phyloP scores from a whole-genome alignment of 164 flowering plant species.

The Vitis riparia region DNA sequence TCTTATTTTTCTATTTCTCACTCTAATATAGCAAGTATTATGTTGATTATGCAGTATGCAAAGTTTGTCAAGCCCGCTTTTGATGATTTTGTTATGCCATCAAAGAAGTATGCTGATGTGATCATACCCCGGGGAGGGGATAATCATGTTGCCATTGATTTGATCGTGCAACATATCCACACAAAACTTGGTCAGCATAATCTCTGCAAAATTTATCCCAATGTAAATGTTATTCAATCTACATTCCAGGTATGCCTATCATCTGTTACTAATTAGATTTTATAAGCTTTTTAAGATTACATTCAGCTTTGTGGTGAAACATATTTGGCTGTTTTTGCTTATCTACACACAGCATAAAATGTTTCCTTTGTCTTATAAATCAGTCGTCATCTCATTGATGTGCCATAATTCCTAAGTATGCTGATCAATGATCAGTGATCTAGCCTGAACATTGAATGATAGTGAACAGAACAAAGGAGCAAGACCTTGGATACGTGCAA shows the following conservation, averaged over 20 bases:
- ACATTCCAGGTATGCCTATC: slow-evolving; percentile 79
- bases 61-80: slow-evolving; percentile 98
- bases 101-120: slow-evolving; percentile 98
- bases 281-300: background rate
- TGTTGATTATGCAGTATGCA: slow-evolving; percentile 68
- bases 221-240: slow-evolving; percentile 81
- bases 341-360: background rate
- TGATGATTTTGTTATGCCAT: slow-evolving; percentile 94
- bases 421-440: background rate
- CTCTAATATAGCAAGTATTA: background rate
- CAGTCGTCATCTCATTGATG: background rate
- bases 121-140: slow-evolving; percentile 98
- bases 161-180: slow-evolving; percentile 92
- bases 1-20: background rate
- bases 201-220: slow-evolving; percentile 88
- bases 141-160: slow-evolving; percentile 93
- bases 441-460: background rate
- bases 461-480: background rate
- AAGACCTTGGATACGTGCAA: background rate
- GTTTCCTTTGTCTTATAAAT: background rate
- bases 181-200: slow-evolving; percentile 98
- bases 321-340: background rate
- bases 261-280: background rate
- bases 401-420: background rate
- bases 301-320: background rate